Evolutionary conservation across 306 rosid species (phyloP).

Genomic region (Acacia acuminata): DNA sequence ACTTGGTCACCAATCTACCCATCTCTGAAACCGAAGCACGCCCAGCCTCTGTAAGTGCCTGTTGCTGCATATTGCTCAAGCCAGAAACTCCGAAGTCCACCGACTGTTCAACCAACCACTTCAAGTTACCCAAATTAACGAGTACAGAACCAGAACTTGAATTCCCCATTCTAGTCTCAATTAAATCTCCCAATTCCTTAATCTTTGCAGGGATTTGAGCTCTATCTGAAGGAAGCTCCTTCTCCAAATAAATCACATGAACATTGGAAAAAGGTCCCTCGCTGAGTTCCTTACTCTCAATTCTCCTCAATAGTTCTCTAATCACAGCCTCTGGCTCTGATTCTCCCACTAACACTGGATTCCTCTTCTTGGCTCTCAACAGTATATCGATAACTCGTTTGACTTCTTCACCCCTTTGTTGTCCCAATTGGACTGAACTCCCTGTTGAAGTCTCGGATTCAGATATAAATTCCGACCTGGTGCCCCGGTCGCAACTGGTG

Average conservation of each 20-base stretch:
- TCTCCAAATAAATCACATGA: constrained; percentile 69
- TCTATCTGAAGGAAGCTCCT: constrained; percentile 68
- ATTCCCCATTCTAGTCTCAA: constrained; percentile 55
- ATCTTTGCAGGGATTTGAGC: constrained; percentile 48
- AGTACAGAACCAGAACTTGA: constrained; percentile 44
- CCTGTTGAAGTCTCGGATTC: constrained; percentile 84
- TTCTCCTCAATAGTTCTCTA: constrained; percentile 66
- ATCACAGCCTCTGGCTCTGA: constrained; percentile 83
- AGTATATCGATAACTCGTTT: constrained; percentile 66
- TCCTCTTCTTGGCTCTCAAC: constrained; percentile 63
- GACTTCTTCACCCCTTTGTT: constrained; percentile 70
- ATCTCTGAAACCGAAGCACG: constrained; percentile 78
- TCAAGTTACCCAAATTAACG: constrained; percentile 87
- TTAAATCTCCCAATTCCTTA: constrained; percentile 65
- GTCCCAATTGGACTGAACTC: constrained; percentile 47
- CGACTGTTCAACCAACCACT: constrained; percentile 90
- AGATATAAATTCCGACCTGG: constrained; percentile 62
- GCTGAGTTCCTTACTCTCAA: constrained; percentile 66
- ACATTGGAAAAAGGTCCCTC: constrained; percentile 55
- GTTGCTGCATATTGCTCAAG: constrained; percentile 57
- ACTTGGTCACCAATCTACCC: constrained; percentile 62
- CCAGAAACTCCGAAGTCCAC: constrained; percentile 44
- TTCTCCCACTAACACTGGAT: constrained; percentile 92
- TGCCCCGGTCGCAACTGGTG: background rate
- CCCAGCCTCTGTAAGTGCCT: constrained; percentile 66